Evolutionary conservation across 202 grass and related monocot species (phyloP).

Genomic region (Schoenoplectus tabernaemontani): DNA sequence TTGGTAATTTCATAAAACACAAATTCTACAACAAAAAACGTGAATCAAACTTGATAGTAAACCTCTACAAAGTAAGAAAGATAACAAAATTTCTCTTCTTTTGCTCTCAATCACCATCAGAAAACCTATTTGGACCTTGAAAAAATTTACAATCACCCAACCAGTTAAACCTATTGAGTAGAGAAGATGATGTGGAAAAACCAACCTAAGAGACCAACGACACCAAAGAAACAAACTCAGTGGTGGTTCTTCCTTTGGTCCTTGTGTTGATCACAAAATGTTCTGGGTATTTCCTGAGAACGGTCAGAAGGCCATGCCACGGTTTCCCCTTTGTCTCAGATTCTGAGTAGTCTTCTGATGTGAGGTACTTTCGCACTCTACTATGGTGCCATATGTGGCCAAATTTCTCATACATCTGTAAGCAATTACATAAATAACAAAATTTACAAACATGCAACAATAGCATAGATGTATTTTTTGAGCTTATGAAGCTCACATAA

Average conservation of each 20-base stretch:
- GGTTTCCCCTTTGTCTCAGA: constrained; percentile 43
- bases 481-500: neutral
- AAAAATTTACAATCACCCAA: constrained; percentile 1
- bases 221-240: constrained; percentile 57
- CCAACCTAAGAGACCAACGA: constrained; percentile 39
- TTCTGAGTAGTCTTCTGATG: constrained; percentile 37
- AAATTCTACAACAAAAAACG: neutral
- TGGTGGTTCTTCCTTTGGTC: constrained; percentile 32
- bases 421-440: neutral
- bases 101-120: neutral
- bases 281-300: constrained; percentile 57
- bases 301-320: constrained; percentile 48
- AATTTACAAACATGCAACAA: constrained; percentile 4
- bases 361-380: constrained; percentile 73
- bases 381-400: constrained; percentile 61
- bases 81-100: neutral
- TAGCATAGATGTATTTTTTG: neutral
- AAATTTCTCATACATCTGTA: constrained; percentile 56
- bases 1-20: neutral
- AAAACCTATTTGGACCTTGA: neutral
- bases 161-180: neutral
- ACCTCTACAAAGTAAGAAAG: neutral
- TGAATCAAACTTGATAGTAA: neutral
- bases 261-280: constrained; percentile 57
- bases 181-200: neutral